Conservation (phyloP, 225 moss, liverwort and hornwort genomes). For the Marchantia polymorpha region DNA sequence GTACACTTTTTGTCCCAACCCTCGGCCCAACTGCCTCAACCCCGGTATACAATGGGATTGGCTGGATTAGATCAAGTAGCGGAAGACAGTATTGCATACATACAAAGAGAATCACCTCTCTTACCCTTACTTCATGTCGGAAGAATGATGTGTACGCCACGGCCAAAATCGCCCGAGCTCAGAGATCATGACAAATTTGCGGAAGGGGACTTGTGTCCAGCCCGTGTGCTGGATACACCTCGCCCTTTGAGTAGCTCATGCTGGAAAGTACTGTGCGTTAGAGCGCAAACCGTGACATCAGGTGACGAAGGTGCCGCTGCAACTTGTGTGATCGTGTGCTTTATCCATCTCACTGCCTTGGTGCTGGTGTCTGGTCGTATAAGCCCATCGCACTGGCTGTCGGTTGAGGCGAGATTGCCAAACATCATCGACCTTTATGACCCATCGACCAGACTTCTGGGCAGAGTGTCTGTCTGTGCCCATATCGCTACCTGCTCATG, state of each 20-base stretch:
- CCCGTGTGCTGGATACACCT: background rate
- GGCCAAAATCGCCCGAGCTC: background rate
- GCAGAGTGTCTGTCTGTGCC: too few relatives aligned
- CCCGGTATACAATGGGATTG: too few relatives aligned
- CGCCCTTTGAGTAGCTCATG: background rate
- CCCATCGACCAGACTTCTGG: background rate
- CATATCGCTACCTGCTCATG: background rate
- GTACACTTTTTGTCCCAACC: background rate
- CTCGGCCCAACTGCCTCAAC: background rate
- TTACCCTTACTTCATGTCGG: background rate
- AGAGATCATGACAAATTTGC: background rate
- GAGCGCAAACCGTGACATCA: conserved; percentile 1
- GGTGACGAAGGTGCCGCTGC: background rate
- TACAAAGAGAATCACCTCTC: background rate
- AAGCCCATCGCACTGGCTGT: background rate
- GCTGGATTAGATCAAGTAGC: background rate
- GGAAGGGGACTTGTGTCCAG: background rate
- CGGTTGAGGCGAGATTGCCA: background rate
- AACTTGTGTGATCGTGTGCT: conserved; percentile 10
- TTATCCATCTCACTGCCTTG: background rate
- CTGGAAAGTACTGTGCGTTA: background rate
- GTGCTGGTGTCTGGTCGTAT: too few relatives aligned
- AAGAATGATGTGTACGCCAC: background rate
- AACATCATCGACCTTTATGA: conserved; percentile 2
- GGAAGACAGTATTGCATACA: background rate